Conservation (phyloP, 257 asterid genomes). For the Solanum chiquidenum region DNA sequence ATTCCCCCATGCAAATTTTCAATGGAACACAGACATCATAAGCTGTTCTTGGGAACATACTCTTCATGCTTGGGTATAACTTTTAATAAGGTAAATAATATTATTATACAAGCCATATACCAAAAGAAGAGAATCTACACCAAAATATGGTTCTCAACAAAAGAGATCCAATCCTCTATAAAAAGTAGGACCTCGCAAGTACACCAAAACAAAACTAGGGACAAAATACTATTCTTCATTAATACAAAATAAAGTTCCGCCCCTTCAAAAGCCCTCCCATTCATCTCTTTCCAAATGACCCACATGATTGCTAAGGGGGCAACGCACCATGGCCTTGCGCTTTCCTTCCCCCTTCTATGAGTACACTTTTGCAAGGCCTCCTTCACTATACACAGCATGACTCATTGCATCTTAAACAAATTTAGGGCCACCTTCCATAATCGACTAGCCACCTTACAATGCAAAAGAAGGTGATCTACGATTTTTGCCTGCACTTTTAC, state of each 20-base stretch:
- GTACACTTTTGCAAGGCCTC: not conserved
- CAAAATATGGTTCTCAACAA: not conserved
- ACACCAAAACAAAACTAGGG: not conserved
- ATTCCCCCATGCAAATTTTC: not conserved
- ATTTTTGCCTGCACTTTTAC: not conserved
- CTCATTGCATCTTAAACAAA: not conserved
- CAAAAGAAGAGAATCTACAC: not conserved
- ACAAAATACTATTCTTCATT: not conserved
- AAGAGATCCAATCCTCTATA: not conserved
- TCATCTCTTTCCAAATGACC: not conserved
- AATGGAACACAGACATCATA: not conserved
- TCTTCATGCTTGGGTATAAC: not conserved
- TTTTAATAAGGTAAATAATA: not conserved
- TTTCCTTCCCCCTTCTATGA: not conserved
- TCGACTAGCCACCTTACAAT: not conserved
- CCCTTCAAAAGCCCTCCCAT: not conserved
- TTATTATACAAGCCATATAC: not conserved
- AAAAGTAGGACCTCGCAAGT: not conserved
- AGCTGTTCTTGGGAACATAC: not conserved
- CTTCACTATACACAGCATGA: not conserved
- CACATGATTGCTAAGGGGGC: not conserved
- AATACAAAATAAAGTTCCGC: not conserved
- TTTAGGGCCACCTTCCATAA: not conserved
- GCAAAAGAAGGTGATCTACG: not conserved
- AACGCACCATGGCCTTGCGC: not conserved